Base-by-base conservation (phyloP, 1,284 basidiomycete species). In the Leccinum pachyderme region DNA sequence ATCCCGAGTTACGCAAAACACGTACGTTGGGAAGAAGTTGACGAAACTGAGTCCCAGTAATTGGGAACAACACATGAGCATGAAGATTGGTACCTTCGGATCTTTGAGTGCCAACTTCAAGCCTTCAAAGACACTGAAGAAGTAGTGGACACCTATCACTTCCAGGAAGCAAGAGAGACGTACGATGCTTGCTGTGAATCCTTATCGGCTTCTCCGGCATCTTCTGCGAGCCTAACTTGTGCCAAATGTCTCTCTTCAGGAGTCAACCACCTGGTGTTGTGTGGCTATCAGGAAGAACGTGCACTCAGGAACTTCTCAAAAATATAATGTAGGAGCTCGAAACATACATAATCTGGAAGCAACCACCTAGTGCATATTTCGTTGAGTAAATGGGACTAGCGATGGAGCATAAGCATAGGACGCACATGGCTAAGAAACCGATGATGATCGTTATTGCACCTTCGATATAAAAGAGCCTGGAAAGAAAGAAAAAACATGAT, bases 11-110 rank as follows among this genome's bases (percentile, higher is more conserved):
- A 46, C 18, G 18, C 84, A 22, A 27, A 43, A 28, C 8, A 71
- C 77, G 49, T 59, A 84, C 81, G 84, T 86, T 28, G 84, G 84
- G 73, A 88, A 90, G 74, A 86, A 90, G 62, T 84, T 81, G 50
- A 86, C 81, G 68, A 89, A 90, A 49, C 83, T 85, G 32, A 87
- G 73, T 1, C 86, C 86, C 8, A 89, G 64, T 13, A 83, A 69
- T 60, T 82, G 80, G 0, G 77, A 67, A 37, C 75, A 77, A 3
- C 69, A 72, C 77, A 84, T 81, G 11, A 87, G 44, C 33, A 82
- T 73, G 59, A 90, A 83, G 22, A 89, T 65, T 18, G 25, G 41
- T 7, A 54, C 47, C 24, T 39, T 48, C 7, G 47, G 47, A 39
- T 48, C 47, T 35, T 48, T 48, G 47, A 87, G 60, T 0, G 86